phyloP scores from a whole-genome alignment of 169 alveolate genomes.

The Cystoisospora suis region DNA sequence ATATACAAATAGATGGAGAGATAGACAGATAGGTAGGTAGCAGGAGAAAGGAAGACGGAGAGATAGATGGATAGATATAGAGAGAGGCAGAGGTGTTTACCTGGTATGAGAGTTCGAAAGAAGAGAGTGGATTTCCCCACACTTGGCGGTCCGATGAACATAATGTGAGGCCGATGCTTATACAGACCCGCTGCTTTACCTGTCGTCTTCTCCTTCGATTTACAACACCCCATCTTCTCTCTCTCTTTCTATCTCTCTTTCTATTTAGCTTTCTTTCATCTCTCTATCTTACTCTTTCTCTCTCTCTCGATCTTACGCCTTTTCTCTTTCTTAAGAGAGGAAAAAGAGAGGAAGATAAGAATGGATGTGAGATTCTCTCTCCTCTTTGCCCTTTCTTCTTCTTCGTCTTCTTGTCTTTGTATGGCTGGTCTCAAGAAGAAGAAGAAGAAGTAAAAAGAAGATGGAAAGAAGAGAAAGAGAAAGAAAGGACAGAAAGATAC shows the following conservation, averaged over 20 bases:
- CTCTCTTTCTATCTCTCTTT: neutral
- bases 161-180: neutral
- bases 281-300: too few species aligned
- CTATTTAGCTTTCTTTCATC: too few species aligned
- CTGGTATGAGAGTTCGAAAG: constrained; percentile 9
- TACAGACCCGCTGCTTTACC: neutral
- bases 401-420: too few species aligned
- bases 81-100: neutral
- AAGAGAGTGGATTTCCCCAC: constrained; percentile 18
- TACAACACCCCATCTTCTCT: constrained; percentile 19
- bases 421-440: too few species aligned
- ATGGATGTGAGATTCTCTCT: too few species aligned
- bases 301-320: too few species aligned
- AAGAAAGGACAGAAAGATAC: too few species aligned
- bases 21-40: neutral
- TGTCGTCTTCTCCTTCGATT: neutral
- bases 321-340: too few species aligned
- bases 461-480: too few species aligned
- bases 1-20: neutral
- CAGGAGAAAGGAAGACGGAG: neutral
- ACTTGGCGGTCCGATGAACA: constrained; percentile 19
- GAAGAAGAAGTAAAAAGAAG: too few species aligned
- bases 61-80: neutral
- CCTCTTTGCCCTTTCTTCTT: too few species aligned
- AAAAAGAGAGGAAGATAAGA: too few species aligned